Conservation (phyloP, 148 eudicot genomes). For the Nepenthes mirabilis region DNA sequence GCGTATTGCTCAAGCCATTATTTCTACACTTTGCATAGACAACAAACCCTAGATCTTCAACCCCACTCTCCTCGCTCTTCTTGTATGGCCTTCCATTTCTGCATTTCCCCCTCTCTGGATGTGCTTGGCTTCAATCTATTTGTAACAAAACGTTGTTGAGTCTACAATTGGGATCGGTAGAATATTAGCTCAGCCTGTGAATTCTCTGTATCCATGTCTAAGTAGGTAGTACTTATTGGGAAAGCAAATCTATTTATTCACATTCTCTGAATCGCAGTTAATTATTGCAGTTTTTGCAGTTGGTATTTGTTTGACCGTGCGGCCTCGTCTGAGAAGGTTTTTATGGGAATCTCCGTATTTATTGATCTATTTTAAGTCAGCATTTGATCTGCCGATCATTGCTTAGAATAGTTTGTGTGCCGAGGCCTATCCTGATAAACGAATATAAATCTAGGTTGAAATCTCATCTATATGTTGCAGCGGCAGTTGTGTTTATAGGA, state of each 20-base stretch:
- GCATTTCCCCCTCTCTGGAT: neutral
- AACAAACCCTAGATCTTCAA: neutral
- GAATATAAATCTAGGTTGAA: neutral
- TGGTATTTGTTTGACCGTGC: too few relatives aligned
- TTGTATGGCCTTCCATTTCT: too few relatives aligned
- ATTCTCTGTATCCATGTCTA: too few relatives aligned
- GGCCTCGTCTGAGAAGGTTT: too few relatives aligned
- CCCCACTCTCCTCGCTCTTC: neutral
- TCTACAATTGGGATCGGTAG: too few relatives aligned
- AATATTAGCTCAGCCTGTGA: too few relatives aligned
- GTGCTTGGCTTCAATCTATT: neutral
- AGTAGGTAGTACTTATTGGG: too few relatives aligned
- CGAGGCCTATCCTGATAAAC: neutral
- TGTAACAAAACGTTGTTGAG: too few relatives aligned
- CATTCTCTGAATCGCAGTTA: too few relatives aligned
- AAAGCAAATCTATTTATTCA: too few relatives aligned
- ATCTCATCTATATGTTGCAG: neutral
- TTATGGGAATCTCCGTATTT: neutral
- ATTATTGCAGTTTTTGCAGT: too few relatives aligned
- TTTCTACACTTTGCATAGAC: neutral
- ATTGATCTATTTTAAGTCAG: neutral
- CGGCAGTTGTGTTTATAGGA: neutral
- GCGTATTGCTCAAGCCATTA: neutral
- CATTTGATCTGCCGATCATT: neutral
- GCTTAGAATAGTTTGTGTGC: neutral